phyloP scores from a whole-genome alignment of 345 rosid genomes.

The Cardamine resedifolia region DNA sequence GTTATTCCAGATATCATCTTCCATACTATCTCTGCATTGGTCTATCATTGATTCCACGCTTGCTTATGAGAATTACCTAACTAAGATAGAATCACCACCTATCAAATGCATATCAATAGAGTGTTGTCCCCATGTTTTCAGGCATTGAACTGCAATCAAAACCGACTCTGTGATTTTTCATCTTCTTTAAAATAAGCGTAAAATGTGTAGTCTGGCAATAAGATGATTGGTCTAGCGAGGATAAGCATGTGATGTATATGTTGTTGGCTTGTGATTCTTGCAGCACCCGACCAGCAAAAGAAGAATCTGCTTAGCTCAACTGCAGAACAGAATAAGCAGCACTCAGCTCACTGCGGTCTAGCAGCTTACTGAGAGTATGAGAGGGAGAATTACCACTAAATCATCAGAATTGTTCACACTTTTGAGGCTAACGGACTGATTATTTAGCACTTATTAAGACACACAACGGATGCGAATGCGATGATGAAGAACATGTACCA shows the following conservation, averaged over 20 bases:
- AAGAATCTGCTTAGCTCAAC: slow-evolving; percentile 2
- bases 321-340: not conserved
- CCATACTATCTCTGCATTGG: not conserved
- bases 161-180: not conserved
- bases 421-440: not conserved
- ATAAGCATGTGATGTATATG: not conserved
- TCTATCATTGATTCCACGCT: not conserved
- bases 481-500: not conserved
- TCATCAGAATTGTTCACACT: not conserved
- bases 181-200: not conserved
- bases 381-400: not conserved
- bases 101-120: slow-evolving; percentile 8
- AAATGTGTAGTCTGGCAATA: not conserved
- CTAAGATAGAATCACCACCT: not conserved
- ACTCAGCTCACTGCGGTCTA: not conserved
- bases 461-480: no score
- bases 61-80: not conserved
- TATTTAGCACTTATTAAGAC: no score
- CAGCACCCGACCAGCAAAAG: not conserved
- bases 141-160: slow-evolving; percentile 2
- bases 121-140: not conserved
- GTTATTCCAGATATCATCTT: slow-evolving; percentile 21
- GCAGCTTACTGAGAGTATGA: not conserved
- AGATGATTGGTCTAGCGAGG: not conserved
- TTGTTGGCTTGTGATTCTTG: slow-evolving; percentile 20